phyloP scores from a whole-genome alignment of 23 red algal species.

The Chondrus crispus region DNA sequence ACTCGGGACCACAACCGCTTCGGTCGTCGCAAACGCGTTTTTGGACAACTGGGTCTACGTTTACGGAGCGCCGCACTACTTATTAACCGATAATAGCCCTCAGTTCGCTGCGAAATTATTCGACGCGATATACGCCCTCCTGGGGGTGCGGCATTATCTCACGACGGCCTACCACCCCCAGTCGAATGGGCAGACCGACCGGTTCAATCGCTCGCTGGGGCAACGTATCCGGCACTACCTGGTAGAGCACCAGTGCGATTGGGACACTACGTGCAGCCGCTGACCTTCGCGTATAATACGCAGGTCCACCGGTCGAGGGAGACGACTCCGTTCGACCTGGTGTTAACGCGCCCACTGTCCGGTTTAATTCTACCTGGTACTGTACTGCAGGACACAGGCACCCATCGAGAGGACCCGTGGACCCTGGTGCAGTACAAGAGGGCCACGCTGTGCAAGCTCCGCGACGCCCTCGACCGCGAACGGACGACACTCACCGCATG shows the following conservation, averaged over 20 bases:
- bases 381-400: no score
- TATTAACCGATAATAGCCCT: background rate
- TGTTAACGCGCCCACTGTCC: background rate
- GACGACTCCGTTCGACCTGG: background rate
- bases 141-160: background rate
- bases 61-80: background rate
- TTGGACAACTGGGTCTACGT: background rate
- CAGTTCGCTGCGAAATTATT: background rate
- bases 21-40: background rate
- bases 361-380: no score
- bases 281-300: background rate
- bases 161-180: background rate
- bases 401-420: no score
- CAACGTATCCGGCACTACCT: background rate
- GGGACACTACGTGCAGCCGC: background rate
- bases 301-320: background rate
- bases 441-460: no score
- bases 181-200: constrained; percentile 4
- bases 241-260: background rate
- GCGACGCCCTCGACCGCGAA: no score
- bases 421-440: no score
- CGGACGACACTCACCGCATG: no score
- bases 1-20: background rate
- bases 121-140: background rate
- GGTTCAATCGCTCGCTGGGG: background rate